A percentile compares a stretch with the other conserved stretches of the same genome.
phyloP scores from a whole-genome alignment of 805 yeast species.

The Pichia manshurica region DNA sequence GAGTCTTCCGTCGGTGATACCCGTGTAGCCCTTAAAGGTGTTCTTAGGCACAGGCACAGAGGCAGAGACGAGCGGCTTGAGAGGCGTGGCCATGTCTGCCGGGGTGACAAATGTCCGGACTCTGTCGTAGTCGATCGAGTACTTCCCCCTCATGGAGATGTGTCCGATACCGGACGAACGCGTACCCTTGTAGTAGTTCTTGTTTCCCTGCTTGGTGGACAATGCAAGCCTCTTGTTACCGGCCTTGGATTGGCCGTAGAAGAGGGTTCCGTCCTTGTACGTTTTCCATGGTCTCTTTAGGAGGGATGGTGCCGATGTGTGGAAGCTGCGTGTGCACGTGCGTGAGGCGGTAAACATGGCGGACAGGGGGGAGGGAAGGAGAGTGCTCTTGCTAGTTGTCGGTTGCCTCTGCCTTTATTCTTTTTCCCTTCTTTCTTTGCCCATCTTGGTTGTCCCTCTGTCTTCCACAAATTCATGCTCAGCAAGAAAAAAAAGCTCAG shows the following conservation, averaged over 20 bases:
- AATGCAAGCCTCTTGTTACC: conserved; percentile 82
- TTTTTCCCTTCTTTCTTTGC: neutral
- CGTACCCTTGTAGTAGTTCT: conserved; percentile 93
- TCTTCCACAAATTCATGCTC: too few species aligned
- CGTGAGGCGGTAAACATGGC: conserved; percentile 5
- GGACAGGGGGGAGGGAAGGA: too few species aligned
- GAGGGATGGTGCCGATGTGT: conserved; percentile 24
- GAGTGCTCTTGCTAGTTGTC: neutral
- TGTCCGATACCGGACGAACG: conserved; percentile 90
- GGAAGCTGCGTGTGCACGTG: conserved; percentile 9
- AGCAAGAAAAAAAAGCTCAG: too few species aligned
- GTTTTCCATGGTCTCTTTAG: conserved; percentile 88
- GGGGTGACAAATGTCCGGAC: conserved; percentile 93
- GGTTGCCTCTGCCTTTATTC: too few species aligned
- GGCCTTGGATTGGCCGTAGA: conserved; percentile 70
- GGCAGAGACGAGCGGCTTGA: conserved; percentile 76
- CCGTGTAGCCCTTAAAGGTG: conserved; percentile 58
- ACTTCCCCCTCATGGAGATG: conserved; percentile 62
- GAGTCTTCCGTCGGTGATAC: conserved; percentile 65
- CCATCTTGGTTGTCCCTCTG: neutral
- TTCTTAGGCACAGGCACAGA: conserved; percentile 67
- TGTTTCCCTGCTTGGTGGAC: conserved; percentile 91
- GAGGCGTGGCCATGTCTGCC: conserved; percentile 26
- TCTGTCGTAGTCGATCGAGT: conserved; percentile 72
- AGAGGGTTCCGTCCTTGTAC: conserved; percentile 73